Percentiles rank a stretch among this genome's conserved stretches.
Conservation (phyloP, 2,329 filamentous ascomycete genomes). For the Elsinoe australis region DNA sequence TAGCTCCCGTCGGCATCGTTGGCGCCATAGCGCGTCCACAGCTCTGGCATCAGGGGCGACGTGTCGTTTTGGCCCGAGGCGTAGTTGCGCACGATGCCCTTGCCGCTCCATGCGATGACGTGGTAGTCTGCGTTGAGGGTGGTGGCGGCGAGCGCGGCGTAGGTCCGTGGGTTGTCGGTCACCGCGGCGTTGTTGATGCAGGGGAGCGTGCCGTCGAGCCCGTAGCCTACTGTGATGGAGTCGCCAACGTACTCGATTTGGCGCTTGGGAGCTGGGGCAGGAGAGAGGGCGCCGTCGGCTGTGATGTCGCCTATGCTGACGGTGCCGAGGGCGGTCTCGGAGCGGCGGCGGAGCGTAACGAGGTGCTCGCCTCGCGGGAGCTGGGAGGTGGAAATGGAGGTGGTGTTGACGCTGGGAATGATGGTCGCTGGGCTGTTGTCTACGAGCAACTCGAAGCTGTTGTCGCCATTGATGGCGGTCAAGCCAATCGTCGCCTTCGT, state of each 20-base stretch:
- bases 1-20: slow-evolving; percentile 35
- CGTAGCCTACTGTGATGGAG: slow-evolving; percentile 41
- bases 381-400: slow-evolving; percentile 21
- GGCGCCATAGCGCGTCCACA: slow-evolving; percentile 39
- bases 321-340: slow-evolving; percentile 32
- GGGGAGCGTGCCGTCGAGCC: slow-evolving; percentile 36
- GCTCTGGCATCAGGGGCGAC: slow-evolving; percentile 34
- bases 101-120: slow-evolving; percentile 36
- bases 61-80: slow-evolving; percentile 24
- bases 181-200: slow-evolving; percentile 36
- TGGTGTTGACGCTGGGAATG: slow-evolving; percentile 25
- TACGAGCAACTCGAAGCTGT: slow-evolving; percentile 32
- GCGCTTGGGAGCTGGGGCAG: slow-evolving; percentile 24
- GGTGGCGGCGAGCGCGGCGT: slow-evolving; percentile 38
- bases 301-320: slow-evolving; percentile 29
- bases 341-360: slow-evolving; percentile 35
- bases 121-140: slow-evolving; percentile 38
- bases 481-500: slow-evolving; percentile 34
- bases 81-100: slow-evolving; percentile 39
- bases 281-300: slow-evolving; percentile 27
- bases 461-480: slow-evolving; percentile 28
- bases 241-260: slow-evolving; percentile 42
- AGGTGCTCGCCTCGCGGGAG: slow-evolving; percentile 32
- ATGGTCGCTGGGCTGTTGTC: slow-evolving; percentile 29
- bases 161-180: slow-evolving; percentile 37